Evolutionary conservation across 2,329 filamentous ascomycete genomes (phyloP).

Genomic region (Hypoxylon sp.): DNA sequence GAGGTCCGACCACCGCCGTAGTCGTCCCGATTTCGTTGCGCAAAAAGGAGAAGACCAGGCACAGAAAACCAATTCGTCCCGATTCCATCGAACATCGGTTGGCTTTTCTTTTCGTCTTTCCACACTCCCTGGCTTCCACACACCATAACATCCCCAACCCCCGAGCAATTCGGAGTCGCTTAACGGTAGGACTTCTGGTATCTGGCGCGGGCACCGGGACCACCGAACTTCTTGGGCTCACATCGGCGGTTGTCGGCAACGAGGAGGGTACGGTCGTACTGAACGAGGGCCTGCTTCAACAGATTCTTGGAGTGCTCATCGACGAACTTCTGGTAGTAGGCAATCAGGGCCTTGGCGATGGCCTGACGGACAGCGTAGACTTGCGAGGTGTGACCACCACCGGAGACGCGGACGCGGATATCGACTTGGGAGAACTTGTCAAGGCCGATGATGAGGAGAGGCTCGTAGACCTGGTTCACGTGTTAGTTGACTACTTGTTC

Average conservation of each 20-base stretch:
- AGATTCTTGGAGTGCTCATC: conserved; percentile 99
- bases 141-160: conserved; percentile 36
- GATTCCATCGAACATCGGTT: conserved; percentile 50
- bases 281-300: conserved; percentile 95
- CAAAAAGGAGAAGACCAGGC: conserved; percentile 41
- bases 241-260: conserved; percentile 99
- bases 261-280: conserved; percentile 97
- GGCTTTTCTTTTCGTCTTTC: conserved; percentile 41
- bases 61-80: conserved; percentile 44
- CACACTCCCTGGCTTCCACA: conserved; percentile 35
- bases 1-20: conserved; percentile 54
- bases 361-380: conserved; percentile 99
- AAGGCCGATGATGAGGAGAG: conserved; percentile 94
- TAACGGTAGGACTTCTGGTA: conserved; percentile 99
- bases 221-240: conserved; percentile 98
- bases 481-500: conserved; percentile 27
- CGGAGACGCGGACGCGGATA: conserved; percentile 95
- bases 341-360: conserved; percentile 96
- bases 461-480: conserved; percentile 87
- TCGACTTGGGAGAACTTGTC: conserved; percentile 98
- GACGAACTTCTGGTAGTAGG: conserved; percentile 99
- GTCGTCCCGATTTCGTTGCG: conserved; percentile 50
- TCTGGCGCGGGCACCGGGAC: conserved; percentile 93
- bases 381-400: conserved; percentile 98
- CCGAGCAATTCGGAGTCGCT: conserved; percentile 56